These are phyloP conservation scores for Perilla frutescens DNA, from an alignment of 257 asterid species.

Conservation along the genomic window DNA sequence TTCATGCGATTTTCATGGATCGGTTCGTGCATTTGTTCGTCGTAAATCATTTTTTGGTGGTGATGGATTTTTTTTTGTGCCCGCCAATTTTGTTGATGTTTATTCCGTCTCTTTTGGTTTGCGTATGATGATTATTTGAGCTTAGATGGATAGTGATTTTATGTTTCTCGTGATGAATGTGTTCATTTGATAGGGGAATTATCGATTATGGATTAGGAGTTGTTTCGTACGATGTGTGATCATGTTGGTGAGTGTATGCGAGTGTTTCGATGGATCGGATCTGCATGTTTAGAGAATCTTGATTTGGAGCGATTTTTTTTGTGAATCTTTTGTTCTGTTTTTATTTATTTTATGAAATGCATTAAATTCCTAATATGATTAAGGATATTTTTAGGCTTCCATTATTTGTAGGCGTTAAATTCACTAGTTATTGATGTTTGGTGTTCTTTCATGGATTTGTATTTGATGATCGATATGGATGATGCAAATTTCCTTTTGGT, in stretches of 20 bases:
- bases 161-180: conserved; percentile 26
- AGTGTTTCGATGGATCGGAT: conserved; percentile 27
- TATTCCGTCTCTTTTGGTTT: neutral
- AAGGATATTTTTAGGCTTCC: conserved; percentile 2
- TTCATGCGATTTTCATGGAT: conserved; percentile 15
- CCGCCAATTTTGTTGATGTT: conserved; percentile 24
- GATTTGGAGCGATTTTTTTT: conserved; percentile 8
- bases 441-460: neutral
- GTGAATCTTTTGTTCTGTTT: neutral
- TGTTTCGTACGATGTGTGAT: neutral
- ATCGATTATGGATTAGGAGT: neutral
- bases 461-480: neutral
- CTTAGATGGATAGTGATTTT: neutral
- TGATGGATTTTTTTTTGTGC: neutral
- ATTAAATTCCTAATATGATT: neutral
- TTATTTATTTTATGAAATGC: neutral
- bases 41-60: neutral
- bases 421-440: neutral
- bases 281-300: conserved; percentile 33
- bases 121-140: neutral
- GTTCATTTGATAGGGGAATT: conserved; percentile 2
- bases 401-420: conserved; percentile 11
- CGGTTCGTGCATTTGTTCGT: neutral
- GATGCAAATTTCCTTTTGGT: conserved; percentile 1
- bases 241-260: conserved; percentile 7